phyloP scores from a whole-genome alignment of 345 rosid species.

The Brassica incana region DNA sequence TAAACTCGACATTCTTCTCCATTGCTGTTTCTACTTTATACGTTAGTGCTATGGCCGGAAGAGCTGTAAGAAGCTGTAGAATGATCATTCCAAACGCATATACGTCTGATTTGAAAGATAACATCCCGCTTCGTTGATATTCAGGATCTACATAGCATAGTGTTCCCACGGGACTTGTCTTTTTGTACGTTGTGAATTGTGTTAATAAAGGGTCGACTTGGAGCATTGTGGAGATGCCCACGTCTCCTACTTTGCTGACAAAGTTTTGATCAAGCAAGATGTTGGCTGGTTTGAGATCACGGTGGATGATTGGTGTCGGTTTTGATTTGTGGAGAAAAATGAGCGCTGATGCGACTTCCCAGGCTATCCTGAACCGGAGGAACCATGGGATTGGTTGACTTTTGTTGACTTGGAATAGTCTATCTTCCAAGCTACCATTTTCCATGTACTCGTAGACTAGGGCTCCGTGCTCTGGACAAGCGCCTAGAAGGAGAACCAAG shows the following conservation, averaged over 20 bases:
- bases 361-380: neutral
- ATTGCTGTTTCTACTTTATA: neutral
- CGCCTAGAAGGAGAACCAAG: neutral
- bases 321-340: neutral
- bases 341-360: neutral
- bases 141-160: neutral
- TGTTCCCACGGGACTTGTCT: neutral
- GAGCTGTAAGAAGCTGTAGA: neutral
- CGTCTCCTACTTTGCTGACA: neutral
- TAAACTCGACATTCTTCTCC: neutral
- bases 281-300: neutral
- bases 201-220: neutral
- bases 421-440: neutral
- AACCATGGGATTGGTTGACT: neutral
- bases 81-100: neutral
- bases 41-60: neutral
- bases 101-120: neutral
- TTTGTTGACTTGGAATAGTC: neutral
- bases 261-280: neutral
- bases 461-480: neutral
- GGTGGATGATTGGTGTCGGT: slow-evolving; percentile 1
- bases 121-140: neutral
- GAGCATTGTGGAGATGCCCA: neutral
- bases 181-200: neutral
- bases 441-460: neutral